These are phyloP conservation scores for Aquanectria penicillioides DNA, from an alignment of 2,329 filamentous ascomycete genomes.

Conservation along the genomic window DNA sequence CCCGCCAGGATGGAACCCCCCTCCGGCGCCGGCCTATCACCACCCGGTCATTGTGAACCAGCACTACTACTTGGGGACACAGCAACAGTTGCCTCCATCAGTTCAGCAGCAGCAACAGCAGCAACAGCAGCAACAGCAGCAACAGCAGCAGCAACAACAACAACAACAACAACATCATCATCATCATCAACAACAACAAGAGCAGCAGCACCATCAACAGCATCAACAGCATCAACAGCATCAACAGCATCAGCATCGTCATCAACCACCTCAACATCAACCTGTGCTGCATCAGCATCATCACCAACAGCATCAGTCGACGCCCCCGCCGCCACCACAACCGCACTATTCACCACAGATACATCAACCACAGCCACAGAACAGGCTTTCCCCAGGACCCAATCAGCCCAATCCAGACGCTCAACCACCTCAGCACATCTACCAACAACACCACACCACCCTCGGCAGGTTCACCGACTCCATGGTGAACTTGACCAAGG, in stretches of 20 bases:
- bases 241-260: no score
- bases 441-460: constrained; percentile 30
- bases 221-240: no score
- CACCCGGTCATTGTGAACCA: constrained; percentile 62
- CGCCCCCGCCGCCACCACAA: constrained; percentile 3
- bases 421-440: constrained; percentile 12
- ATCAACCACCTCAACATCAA: not conserved
- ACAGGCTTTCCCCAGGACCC: not conserved
- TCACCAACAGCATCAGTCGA: not conserved
- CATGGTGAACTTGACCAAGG: constrained; percentile 54
- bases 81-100: no score
- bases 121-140: constrained; percentile 16
- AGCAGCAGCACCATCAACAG: no score
- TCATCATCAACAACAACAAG: no score
- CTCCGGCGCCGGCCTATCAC: constrained; percentile 32
- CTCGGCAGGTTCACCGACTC: constrained; percentile 52
- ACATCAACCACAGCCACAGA: constrained; percentile 9
- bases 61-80: constrained; percentile 56
- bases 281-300: no score
- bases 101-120: no score
- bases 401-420: not conserved
- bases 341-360: not conserved
- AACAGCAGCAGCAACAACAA: constrained; percentile 12
- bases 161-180: constrained; percentile 6
- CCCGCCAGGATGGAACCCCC: constrained; percentile 34